Conservation (phyloP, 2,329 filamentous ascomycete species). For the Pyricularia sp. region DNA sequence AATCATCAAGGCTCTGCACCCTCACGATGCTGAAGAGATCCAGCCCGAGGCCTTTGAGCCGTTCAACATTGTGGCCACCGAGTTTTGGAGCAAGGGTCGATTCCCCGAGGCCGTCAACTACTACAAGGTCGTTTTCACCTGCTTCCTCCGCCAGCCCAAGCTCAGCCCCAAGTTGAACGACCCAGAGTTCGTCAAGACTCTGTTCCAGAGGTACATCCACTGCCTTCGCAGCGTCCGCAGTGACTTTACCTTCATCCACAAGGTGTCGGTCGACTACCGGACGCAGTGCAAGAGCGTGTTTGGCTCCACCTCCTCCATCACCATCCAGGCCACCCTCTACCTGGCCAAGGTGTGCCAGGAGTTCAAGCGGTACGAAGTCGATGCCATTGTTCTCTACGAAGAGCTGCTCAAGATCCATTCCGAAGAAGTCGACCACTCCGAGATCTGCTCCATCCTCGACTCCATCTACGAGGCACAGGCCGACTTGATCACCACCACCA, state of each 20-base stretch:
- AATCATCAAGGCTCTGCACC: not conserved
- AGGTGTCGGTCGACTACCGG: not conserved
- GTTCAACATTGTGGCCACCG: not conserved
- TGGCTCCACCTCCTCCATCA: not conserved
- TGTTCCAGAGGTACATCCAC: not conserved
- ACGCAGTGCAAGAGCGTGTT: not conserved
- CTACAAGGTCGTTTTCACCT: not conserved
- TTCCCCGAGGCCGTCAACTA: not conserved
- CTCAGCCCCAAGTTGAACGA: not conserved
- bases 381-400: not conserved
- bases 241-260: not conserved
- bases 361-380: not conserved
- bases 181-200: not conserved
- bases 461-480: not conserved
- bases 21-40: not conserved
- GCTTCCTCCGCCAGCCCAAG: not conserved
- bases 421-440: not conserved
- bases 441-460: not conserved
- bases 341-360: constrained; percentile 1
- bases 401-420: not conserved
- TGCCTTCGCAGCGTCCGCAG: not conserved
- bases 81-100: not conserved
- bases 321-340: not conserved
- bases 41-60: not conserved
- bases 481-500: not conserved